Conservation (phyloP, 495 filamentous ascomycete genomes). For the Aspergillus olivimuriae region DNA sequence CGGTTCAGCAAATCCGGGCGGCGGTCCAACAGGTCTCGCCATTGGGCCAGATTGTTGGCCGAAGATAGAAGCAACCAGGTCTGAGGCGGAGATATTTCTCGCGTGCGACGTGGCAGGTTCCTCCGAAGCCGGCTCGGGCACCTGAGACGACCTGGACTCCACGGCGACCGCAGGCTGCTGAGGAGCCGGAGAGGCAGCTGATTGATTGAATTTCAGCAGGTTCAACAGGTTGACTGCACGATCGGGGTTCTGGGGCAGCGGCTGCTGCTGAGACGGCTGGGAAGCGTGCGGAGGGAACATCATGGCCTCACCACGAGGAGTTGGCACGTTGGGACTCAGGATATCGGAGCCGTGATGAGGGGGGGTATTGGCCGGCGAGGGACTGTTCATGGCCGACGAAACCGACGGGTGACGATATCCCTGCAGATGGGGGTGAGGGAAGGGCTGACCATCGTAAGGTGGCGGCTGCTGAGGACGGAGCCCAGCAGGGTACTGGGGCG, state of each 20-base stretch:
- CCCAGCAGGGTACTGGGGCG: conserved; percentile 26
- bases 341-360: conserved; percentile 46
- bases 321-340: conserved; percentile 41
- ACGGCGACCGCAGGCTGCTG: conserved; percentile 22
- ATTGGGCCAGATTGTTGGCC: conserved; percentile 21
- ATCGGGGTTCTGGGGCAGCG: conserved; percentile 43
- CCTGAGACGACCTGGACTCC: conserved; percentile 30
- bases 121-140: conserved; percentile 29
- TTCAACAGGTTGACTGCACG: conserved; percentile 70
- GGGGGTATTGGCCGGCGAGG: conserved; percentile 37
- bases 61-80: conserved; percentile 58
- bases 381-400: conserved; percentile 34
- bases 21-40: conserved; percentile 13
- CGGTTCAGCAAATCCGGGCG: no score
- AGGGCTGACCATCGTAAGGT: conserved; percentile 34
- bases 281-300: conserved; percentile 20
- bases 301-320: conserved; percentile 34
- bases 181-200: conserved; percentile 22
- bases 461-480: conserved; percentile 31
- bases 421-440: conserved; percentile 29
- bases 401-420: conserved; percentile 45
- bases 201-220: conserved; percentile 76
- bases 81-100: conserved; percentile 54
- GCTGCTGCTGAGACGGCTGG: conserved; percentile 21
- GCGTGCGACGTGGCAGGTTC: conserved; percentile 36